Evolutionary conservation across 2,329 filamentous ascomycete genomes (phyloP).

Genomic region (Periglandula ipomoeae): DNA sequence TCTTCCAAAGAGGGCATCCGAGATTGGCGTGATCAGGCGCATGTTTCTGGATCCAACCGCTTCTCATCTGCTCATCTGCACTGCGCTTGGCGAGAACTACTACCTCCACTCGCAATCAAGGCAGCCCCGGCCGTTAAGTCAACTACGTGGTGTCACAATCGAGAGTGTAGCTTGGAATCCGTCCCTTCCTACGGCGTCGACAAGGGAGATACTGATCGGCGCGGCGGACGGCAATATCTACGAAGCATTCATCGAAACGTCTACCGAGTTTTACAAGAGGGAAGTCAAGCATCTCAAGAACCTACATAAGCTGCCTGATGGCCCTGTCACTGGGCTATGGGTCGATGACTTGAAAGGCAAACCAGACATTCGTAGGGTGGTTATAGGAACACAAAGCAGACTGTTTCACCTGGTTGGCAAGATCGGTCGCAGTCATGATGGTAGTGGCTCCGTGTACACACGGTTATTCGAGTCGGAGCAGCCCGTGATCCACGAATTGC

Average conservation of each 20-base stretch:
- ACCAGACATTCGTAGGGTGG: slow-evolving; percentile 63
- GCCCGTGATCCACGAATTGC: slow-evolving; percentile 65
- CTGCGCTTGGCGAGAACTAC: slow-evolving; percentile 88
- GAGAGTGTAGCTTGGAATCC: slow-evolving; percentile 94
- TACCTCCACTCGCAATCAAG: slow-evolving; percentile 95
- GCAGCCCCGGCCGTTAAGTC: slow-evolving; percentile 70
- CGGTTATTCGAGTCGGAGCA: slow-evolving; percentile 82
- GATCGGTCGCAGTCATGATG: slow-evolving; percentile 65
- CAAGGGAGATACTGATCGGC: slow-evolving; percentile 85
- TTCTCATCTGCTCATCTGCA: slow-evolving; percentile 87
- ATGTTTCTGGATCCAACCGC: slow-evolving; percentile 98
- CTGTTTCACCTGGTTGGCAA: slow-evolving; percentile 76
- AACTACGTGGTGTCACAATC: slow-evolving; percentile 77
- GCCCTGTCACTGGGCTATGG: slow-evolving; percentile 77
- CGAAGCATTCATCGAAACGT: slow-evolving; percentile 89
- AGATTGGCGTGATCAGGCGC: slow-evolving; percentile 84
- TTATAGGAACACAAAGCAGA: slow-evolving; percentile 70
- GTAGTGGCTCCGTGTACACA: slow-evolving; percentile 76
- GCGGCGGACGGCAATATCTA: slow-evolving; percentile 92
- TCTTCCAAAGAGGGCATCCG: slow-evolving; percentile 83
- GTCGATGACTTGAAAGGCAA: slow-evolving; percentile 63
- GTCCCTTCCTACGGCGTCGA: slow-evolving; percentile 83
- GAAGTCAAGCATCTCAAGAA: slow-evolving; percentile 87
- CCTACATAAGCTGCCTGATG: slow-evolving; percentile 74
- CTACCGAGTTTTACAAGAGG: slow-evolving; percentile 87